These are phyloP conservation scores for Claviceps arundinis DNA, from an alignment of 2,329 filamentous ascomycete genomes.

Conservation along the genomic window DNA sequence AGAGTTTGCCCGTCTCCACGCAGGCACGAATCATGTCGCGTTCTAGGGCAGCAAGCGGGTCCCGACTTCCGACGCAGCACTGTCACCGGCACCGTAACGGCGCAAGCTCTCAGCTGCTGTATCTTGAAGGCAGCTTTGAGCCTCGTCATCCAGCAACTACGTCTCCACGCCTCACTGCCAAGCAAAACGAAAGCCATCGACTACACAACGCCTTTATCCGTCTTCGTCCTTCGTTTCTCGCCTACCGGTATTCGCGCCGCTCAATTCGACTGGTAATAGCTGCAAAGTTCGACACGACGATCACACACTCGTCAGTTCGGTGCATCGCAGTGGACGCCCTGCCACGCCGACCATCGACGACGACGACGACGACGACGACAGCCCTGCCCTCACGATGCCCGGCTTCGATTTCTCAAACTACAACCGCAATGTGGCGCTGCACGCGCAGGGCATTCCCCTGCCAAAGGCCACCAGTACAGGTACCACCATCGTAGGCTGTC, in stretches of 20 bases:
- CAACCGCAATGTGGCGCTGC: slow-evolving; percentile 94
- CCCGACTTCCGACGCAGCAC: neutral
- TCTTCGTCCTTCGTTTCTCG: too few species aligned
- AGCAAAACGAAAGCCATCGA: neutral
- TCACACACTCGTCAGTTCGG: neutral
- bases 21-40: neutral
- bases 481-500: slow-evolving; percentile 96
- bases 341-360: neutral
- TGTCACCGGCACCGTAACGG: neutral
- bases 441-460: slow-evolving; percentile 83
- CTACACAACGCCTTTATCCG: neutral
- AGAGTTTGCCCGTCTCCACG: neutral
- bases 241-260: too few species aligned
- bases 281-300: neutral
- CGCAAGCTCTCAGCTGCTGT: neutral
- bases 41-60: neutral
- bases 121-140: slow-evolving; percentile 34
- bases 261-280: neutral
- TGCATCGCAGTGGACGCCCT: neutral
- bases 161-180: neutral
- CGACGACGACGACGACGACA: slow-evolving; percentile 3
- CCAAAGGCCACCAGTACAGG: slow-evolving; percentile 97
- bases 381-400: slow-evolving; percentile 51
- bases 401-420: slow-evolving; percentile 99
- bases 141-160: slow-evolving; percentile 38